A percentile compares a stretch with the other conserved stretches of the same genome.
phyloP scores from a whole-genome alignment of 495 filamentous ascomycete species.

The Aspergillus leporis region DNA sequence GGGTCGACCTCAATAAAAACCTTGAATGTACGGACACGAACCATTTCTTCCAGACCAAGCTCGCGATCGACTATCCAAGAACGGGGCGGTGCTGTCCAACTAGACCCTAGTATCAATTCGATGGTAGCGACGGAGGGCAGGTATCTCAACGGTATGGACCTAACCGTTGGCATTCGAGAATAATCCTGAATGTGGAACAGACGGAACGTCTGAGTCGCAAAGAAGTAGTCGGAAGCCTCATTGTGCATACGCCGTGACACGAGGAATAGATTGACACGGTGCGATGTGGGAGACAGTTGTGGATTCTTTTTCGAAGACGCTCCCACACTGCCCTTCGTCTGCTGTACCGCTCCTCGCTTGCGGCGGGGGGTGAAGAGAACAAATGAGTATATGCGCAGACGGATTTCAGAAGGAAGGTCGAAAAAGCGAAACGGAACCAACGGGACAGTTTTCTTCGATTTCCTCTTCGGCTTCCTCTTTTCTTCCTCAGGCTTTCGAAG shows the following conservation, averaged over 20 bases:
- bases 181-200: slow-evolving; percentile 74
- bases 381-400: slow-evolving; percentile 66
- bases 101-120: slow-evolving; percentile 77
- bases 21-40: slow-evolving; percentile 60
- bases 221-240: slow-evolving; percentile 75
- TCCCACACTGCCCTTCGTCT: slow-evolving; percentile 57
- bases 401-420: slow-evolving; percentile 75
- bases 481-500: slow-evolving; percentile 8
- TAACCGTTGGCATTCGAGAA: slow-evolving; percentile 56
- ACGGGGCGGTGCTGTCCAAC: slow-evolving; percentile 72
- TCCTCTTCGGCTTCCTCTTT: slow-evolving; percentile 22
- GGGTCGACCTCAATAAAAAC: slow-evolving; percentile 82
- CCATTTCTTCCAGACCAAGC: slow-evolving; percentile 66
- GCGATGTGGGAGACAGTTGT: slow-evolving; percentile 44
- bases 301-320: slow-evolving; percentile 73
- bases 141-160: slow-evolving; percentile 56
- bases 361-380: slow-evolving; percentile 54
- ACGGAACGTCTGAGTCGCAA: slow-evolving; percentile 72
- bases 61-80: slow-evolving; percentile 69
- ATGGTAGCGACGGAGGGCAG: slow-evolving; percentile 64
- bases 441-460: slow-evolving; percentile 14
- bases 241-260: slow-evolving; percentile 63
- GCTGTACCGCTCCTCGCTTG: slow-evolving; percentile 25
- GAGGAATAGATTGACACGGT: slow-evolving; percentile 62
- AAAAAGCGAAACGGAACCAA: slow-evolving; percentile 67